Conservation (phyloP, 352 stramenopile species). For the Phytophthora capsici region DNA sequence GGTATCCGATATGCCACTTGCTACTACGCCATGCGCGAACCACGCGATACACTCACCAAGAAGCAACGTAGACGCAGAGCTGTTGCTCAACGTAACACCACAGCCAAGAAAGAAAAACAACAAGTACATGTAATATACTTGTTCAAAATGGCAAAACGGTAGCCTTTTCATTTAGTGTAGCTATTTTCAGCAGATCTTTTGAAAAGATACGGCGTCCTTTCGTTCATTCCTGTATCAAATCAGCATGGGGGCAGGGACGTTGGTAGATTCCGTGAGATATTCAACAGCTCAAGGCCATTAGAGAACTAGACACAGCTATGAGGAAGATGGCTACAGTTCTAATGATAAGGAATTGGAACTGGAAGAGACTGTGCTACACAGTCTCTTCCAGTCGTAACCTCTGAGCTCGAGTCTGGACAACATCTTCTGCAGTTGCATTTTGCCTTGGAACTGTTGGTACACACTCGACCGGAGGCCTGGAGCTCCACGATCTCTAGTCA, state of each 20-base stretch:
- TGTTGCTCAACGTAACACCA: no score
- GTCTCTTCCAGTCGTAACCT: slow-evolving; percentile 61
- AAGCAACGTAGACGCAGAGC: slow-evolving; percentile 38
- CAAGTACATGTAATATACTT: slow-evolving; percentile 13
- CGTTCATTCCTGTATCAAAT: no score
- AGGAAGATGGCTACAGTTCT: no score
- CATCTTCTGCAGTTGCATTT: slow-evolving; percentile 70
- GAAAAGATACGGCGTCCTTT: no score
- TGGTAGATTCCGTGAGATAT: no score
- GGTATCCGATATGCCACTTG: slow-evolving; percentile 84
- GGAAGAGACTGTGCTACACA: slow-evolving; percentile 63
- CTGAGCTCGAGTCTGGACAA: no score
- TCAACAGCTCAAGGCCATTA: no score
- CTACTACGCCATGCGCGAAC: slow-evolving; percentile 67
- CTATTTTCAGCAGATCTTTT: no score
- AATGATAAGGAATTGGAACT: slow-evolving; percentile 40
- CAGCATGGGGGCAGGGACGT: no score
- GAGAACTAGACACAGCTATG: no score
- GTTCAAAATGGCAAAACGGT: no score
- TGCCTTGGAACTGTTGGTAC: slow-evolving; percentile 59
- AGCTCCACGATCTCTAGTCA: slow-evolving; percentile 29
- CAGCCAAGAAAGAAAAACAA: slow-evolving; percentile 15
- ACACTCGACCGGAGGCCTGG: slow-evolving; percentile 38
- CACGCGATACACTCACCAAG: slow-evolving; percentile 28
- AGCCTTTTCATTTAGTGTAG: no score